These are phyloP conservation scores for Lasiosphaeria ovina DNA, from an alignment of 495 filamentous ascomycete genomes.

Conservation along the genomic window DNA sequence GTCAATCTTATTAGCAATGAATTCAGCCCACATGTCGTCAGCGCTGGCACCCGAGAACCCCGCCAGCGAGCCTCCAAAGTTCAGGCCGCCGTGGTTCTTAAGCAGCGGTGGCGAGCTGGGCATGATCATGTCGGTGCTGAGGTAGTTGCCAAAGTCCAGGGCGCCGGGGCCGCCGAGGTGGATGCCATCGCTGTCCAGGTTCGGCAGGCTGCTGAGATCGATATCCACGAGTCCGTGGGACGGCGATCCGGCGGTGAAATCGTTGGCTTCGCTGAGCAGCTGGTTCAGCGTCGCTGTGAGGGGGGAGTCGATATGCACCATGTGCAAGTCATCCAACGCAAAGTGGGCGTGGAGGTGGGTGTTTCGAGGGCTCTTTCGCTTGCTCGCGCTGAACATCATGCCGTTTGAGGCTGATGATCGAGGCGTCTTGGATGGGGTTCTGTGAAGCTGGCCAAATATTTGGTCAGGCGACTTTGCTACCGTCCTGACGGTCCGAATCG, in stretches of 20 bases:
- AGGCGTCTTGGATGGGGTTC: constrained; percentile 46
- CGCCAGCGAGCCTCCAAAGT: constrained; percentile 26
- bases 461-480: constrained; percentile 37
- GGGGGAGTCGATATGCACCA: constrained; percentile 47
- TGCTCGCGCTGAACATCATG: constrained; percentile 27
- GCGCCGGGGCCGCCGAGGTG: constrained; percentile 26
- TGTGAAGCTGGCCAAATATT: constrained; percentile 29
- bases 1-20: constrained; percentile 7
- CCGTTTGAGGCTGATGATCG: constrained; percentile 27
- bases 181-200: constrained; percentile 39
- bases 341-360: constrained; percentile 32
- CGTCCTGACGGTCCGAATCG: constrained; percentile 43
- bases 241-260: constrained; percentile 40
- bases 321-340: constrained; percentile 23
- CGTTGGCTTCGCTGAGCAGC: constrained; percentile 55
- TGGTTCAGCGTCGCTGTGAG: constrained; percentile 60
- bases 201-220: constrained; percentile 40
- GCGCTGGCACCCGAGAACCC: neutral
- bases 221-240: constrained; percentile 33
- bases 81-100: constrained; percentile 16
- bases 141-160: constrained; percentile 43
- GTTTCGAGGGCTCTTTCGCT: constrained; percentile 41
- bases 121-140: constrained; percentile 51
- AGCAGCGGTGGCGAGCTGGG: constrained; percentile 53
- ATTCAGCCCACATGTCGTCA: constrained; percentile 17